Percentiles rank a stretch among this genome's conserved stretches.
phyloP scores from a whole-genome alignment of 768 basidiomycete species.

The Mycena albidolilacea region DNA sequence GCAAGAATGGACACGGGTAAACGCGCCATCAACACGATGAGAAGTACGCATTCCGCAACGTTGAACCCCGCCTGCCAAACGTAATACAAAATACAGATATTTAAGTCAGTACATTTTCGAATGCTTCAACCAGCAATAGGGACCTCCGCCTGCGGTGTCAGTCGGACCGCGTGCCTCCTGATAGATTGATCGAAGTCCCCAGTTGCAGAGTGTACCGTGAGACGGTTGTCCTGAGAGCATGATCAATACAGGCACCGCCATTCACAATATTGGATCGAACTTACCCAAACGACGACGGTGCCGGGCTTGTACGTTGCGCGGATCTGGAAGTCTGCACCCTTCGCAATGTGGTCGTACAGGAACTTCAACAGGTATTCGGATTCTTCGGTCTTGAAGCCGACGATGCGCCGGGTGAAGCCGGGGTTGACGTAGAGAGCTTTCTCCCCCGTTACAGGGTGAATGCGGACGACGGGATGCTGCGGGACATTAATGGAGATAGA shows the following conservation, averaged over 20 bases:
- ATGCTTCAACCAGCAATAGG: conserved; percentile 51
- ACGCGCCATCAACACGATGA: too few relatives aligned
- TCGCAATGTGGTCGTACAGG: conserved; percentile 67
- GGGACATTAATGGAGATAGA: conserved; percentile 6
- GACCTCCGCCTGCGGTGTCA: conserved; percentile 62
- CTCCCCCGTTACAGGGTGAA: conserved; percentile 75
- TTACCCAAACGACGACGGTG: conserved; percentile 71
- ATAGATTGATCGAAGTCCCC: conserved; percentile 51
- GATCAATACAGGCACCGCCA: conserved; percentile 1
- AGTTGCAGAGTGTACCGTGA: conserved; percentile 57
- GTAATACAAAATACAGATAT: not conserved
- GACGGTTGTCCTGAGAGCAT: conserved; percentile 53
- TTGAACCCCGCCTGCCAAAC: too few relatives aligned
- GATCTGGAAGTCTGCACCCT: conserved; percentile 66
- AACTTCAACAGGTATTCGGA: conserved; percentile 70
- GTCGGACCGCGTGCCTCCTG: conserved; percentile 57
- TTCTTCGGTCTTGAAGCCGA: conserved; percentile 69
- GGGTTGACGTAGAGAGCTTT: conserved; percentile 73
- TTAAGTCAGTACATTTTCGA: not conserved
- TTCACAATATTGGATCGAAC: conserved; percentile 35
- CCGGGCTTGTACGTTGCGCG: conserved; percentile 66
- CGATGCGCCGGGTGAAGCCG: conserved; percentile 68
- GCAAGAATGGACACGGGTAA: too few relatives aligned
- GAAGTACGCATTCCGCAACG: too few relatives aligned
- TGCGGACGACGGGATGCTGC: conserved; percentile 69